Evolutionary conservation across 306 rosid species (phyloP).

Genomic region (Luffa aegyptiaca): DNA sequence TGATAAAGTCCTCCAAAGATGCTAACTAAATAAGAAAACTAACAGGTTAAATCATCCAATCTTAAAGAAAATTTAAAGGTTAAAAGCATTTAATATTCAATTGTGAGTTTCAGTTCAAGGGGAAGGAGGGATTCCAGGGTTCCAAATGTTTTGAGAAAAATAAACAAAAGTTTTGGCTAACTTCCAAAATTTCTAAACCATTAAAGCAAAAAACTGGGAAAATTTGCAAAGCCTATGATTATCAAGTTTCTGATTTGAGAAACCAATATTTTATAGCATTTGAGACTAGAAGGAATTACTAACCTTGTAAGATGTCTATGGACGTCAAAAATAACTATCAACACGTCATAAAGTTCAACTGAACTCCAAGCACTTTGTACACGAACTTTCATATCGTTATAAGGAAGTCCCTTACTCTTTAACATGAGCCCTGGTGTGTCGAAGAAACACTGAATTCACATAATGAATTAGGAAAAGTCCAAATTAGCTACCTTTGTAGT

Average conservation of each 20-base stretch:
- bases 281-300: constrained; percentile 1
- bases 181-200: not conserved
- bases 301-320: constrained; percentile 88
- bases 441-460: constrained; percentile 71
- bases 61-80: not conserved
- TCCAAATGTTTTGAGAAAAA: not conserved
- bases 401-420: constrained; percentile 49
- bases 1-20: not conserved
- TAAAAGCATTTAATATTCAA: not conserved
- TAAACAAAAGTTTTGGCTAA: not conserved
- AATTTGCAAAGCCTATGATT: not conserved
- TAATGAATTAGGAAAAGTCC: not conserved
- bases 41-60: not conserved
- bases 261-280: not conserved
- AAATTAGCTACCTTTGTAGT: not conserved
- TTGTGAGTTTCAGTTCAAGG: not conserved
- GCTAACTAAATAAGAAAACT: not conserved
- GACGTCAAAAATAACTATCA: constrained; percentile 80
- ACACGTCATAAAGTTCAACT: constrained; percentile 66
- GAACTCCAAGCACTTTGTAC: constrained; percentile 98
- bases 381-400: constrained; percentile 77
- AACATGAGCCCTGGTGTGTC: constrained; percentile 86
- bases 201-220: not conserved
- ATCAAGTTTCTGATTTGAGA: not conserved
- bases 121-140: not conserved